phyloP scores from a whole-genome alignment of 1,139 yeast species.

The Hanseniaspora uvarum region DNA sequence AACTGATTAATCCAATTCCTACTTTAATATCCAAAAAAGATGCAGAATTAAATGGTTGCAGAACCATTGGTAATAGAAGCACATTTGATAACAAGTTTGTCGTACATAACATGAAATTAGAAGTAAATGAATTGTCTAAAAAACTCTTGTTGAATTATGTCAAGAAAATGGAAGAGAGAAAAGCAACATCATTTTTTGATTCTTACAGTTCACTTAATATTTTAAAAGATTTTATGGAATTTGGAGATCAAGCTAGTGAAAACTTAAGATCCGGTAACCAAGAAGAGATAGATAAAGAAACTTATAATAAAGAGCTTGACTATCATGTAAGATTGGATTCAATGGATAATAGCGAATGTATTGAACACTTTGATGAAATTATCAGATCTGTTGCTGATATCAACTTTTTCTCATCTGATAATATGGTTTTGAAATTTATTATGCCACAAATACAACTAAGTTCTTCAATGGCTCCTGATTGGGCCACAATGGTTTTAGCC shows the following conservation, averaged over 20 bases:
- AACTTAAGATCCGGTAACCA: slow-evolving; percentile 23
- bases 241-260: slow-evolving; percentile 21
- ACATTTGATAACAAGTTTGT: slow-evolving; percentile 66
- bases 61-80: slow-evolving; percentile 30
- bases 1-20: slow-evolving; percentile 18
- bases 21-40: slow-evolving; percentile 21
- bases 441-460: slow-evolving; percentile 79
- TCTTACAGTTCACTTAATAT: slow-evolving; percentile 63
- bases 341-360: slow-evolving; percentile 28
- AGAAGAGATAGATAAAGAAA: slow-evolving; percentile 21
- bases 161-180: slow-evolving; percentile 49
- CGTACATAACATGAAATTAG: slow-evolving; percentile 60
- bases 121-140: slow-evolving; percentile 58
- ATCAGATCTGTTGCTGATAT: slow-evolving; percentile 37
- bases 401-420: slow-evolving; percentile 45
- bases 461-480: slow-evolving; percentile 50
- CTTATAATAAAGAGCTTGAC: slow-evolving; percentile 4
- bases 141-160: slow-evolving; percentile 51
- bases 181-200: slow-evolving; percentile 50
- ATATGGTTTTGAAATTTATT: slow-evolving; percentile 55
- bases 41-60: slow-evolving; percentile 32
- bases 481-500: slow-evolving; percentile 57
- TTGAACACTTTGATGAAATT: slow-evolving; percentile 42
- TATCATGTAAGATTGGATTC: slow-evolving; percentile 10
- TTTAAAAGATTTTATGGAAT: slow-evolving; percentile 42